These are phyloP conservation scores for Starmerella sirachaensis DNA, from an alignment of 805 yeast species.

Conservation along the genomic window DNA sequence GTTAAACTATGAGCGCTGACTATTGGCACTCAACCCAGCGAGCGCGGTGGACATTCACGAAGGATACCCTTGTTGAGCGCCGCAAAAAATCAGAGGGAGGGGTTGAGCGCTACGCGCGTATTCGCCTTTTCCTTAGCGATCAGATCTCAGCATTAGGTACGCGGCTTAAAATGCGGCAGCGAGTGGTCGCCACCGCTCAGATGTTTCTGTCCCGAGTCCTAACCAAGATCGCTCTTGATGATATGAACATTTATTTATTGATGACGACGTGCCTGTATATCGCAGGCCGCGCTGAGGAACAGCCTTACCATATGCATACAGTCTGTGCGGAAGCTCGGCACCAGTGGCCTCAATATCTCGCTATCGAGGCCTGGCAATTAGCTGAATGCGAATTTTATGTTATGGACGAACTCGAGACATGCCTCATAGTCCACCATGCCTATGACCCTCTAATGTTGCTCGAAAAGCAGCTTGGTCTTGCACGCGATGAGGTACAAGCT, in stretches of 20 bases:
- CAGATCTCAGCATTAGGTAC: conserved; percentile 66
- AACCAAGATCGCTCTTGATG: conserved; percentile 47
- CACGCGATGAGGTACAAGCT: conserved; percentile 54
- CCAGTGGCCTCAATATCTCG: conserved; percentile 89
- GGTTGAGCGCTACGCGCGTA: conserved; percentile 24
- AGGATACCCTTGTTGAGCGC: conserved; percentile 40
- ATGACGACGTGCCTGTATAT: conserved; percentile 78
- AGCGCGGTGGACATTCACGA: conserved; percentile 65
- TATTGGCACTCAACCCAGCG: conserved; percentile 83
- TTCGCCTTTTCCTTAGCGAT: conserved; percentile 61
- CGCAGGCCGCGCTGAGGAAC: conserved; percentile 89
- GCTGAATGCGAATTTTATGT: conserved; percentile 94
- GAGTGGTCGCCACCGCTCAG: conserved; percentile 81
- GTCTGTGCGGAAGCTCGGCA: conserved; percentile 74
- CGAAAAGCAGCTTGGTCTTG: conserved; percentile 45
- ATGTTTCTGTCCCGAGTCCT: conserved; percentile 71
- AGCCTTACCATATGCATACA: conserved; percentile 84
- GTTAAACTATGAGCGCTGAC: conserved; percentile 37
- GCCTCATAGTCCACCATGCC: conserved; percentile 33
- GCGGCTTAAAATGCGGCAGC: conserved; percentile 63
- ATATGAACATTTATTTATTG: conserved; percentile 67
- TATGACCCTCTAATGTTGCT: conserved; percentile 29
- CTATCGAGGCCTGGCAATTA: conserved; percentile 77
- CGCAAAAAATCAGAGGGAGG: too few relatives aligned
- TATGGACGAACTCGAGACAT: conserved; percentile 61